A percentile compares a stretch with the other conserved stretches of the same genome.
Conservation (phyloP, 2,329 filamentous ascomycete genomes). For the Stachybotrys echinatus region DNA sequence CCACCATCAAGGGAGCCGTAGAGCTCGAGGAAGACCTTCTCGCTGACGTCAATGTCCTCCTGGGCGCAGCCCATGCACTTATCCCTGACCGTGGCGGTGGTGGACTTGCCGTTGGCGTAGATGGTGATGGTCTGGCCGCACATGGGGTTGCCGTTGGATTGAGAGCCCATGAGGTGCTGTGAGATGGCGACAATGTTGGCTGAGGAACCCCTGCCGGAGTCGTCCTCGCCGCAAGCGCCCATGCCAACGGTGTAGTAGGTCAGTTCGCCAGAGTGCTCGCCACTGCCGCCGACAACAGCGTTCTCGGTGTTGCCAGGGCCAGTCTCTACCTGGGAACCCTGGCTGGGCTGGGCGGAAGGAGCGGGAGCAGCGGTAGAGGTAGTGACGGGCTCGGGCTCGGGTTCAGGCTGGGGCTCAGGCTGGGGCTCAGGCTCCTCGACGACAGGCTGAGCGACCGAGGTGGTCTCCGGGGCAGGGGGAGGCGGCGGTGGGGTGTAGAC, state of each 20-base stretch:
- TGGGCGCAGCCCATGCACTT: constrained; percentile 67
- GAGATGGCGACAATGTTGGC: constrained; percentile 68
- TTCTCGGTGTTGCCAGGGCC: constrained; percentile 11
- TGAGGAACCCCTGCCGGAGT: constrained; percentile 46
- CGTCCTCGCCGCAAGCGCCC: constrained; percentile 62
- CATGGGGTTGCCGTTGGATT: constrained; percentile 62
- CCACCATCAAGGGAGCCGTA: constrained; percentile 39
- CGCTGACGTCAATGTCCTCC: constrained; percentile 55
- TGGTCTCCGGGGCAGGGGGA: constrained; percentile 8
- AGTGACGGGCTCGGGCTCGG: constrained; percentile 3
- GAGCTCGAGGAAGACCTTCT: constrained; percentile 50
- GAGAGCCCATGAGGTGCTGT: constrained; percentile 53
- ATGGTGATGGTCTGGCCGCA: constrained; percentile 68
- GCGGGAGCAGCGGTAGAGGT: constrained; percentile 7
- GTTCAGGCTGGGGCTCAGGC: constrained; percentile 5
- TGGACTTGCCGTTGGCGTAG: constrained; percentile 50
- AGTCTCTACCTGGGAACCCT: constrained; percentile 10
- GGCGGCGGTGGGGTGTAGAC: constrained; percentile 18
- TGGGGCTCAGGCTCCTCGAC: constrained; percentile 5
- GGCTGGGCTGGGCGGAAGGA: constrained; percentile 8
- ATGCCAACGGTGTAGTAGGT: constrained; percentile 70
- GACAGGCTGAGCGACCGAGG: constrained; percentile 5
- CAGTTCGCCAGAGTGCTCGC: constrained; percentile 53
- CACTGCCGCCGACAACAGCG: constrained; percentile 8
- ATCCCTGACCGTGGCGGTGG: constrained; percentile 59